Percentiles rank a stretch among this genome's conserved stretches.
These are phyloP conservation scores for Penicillium paradoxum DNA, from an alignment of 495 filamentous ascomycete species.

Conservation along the genomic window DNA sequence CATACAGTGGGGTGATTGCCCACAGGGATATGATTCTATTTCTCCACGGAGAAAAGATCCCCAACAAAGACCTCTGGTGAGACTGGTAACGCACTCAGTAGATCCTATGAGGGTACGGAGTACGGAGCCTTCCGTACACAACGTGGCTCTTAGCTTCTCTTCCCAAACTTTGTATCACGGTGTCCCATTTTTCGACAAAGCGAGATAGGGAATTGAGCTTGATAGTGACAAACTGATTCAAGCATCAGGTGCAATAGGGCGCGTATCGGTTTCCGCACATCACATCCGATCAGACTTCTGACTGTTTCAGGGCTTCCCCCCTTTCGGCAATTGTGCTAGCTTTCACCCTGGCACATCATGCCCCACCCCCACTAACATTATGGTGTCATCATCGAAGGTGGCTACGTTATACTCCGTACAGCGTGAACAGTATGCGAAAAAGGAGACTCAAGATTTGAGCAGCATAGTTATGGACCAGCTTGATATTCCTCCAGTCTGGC, in stretches of 20 bases:
- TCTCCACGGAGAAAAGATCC: constrained; percentile 11
- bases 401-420: neutral
- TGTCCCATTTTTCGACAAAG: neutral
- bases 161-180: neutral
- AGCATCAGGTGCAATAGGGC: constrained; percentile 21
- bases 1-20: constrained; percentile 1
- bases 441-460: neutral
- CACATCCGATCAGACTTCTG: constrained; percentile 1
- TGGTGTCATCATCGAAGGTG: neutral
- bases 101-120: neutral
- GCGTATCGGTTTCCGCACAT: constrained; percentile 15
- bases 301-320: neutral
- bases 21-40: neutral
- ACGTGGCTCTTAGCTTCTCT: constrained; percentile 2
- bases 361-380: constrained; percentile 1
- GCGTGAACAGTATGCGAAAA: neutral
- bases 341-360: neutral
- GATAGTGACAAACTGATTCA: neutral
- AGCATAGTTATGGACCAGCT: constrained; percentile 1
- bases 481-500: constrained; percentile 10
- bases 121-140: neutral
- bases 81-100: neutral
- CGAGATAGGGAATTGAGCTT: neutral
- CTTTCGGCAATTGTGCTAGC: neutral
- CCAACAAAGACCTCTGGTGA: neutral